Conservation (phyloP, 2,329 filamentous ascomycete species). For the Fusarium torreyae region DNA sequence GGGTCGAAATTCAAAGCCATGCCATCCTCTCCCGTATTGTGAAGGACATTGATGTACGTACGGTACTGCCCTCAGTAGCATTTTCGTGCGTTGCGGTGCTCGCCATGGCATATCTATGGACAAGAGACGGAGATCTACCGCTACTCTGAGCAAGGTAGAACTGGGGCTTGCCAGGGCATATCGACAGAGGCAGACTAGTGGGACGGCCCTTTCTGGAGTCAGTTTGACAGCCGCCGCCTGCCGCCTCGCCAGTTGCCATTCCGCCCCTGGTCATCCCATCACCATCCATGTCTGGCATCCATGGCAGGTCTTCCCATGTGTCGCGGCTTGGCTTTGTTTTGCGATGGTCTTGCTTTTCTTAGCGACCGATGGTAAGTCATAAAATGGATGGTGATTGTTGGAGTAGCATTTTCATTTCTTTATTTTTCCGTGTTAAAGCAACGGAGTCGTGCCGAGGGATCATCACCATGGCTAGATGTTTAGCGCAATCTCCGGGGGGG, state of each 20-base stretch:
- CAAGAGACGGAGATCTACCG: slow-evolving; percentile 41
- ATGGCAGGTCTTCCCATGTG: slow-evolving; percentile 32
- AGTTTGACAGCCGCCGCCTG: slow-evolving; percentile 51
- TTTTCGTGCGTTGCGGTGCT: slow-evolving; percentile 27
- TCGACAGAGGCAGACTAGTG: slow-evolving; percentile 49
- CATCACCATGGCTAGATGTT: slow-evolving; percentile 22
- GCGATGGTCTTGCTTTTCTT: slow-evolving; percentile 21
- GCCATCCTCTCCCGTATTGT: slow-evolving; percentile 34
- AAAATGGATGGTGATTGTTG: slow-evolving; percentile 20
- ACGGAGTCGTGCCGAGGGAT: slow-evolving; percentile 24
- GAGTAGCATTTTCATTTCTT: slow-evolving; percentile 45
- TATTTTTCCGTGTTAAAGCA: slow-evolving; percentile 24
- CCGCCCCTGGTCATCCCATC: slow-evolving; percentile 43
- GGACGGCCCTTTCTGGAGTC: slow-evolving; percentile 50
- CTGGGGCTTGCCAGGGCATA: slow-evolving; percentile 42
- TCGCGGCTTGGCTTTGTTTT: slow-evolving; percentile 36
- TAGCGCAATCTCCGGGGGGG: slow-evolving; percentile 39
- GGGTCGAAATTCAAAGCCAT: slow-evolving; percentile 38
- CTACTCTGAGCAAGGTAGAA: slow-evolving; percentile 41
- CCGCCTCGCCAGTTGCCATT: slow-evolving; percentile 47
- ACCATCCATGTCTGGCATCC: slow-evolving; percentile 39
- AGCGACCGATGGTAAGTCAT: slow-evolving; percentile 28
- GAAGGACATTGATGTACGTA: slow-evolving; percentile 24
- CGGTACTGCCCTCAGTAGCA: slow-evolving; percentile 11
- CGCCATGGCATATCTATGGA: slow-evolving; percentile 32